A percentile compares a stretch with the other conserved stretches of the same genome.
Evolutionary conservation across 257 asterid species (phyloP).

Genomic region (Jaltomata sinuosa): DNA sequence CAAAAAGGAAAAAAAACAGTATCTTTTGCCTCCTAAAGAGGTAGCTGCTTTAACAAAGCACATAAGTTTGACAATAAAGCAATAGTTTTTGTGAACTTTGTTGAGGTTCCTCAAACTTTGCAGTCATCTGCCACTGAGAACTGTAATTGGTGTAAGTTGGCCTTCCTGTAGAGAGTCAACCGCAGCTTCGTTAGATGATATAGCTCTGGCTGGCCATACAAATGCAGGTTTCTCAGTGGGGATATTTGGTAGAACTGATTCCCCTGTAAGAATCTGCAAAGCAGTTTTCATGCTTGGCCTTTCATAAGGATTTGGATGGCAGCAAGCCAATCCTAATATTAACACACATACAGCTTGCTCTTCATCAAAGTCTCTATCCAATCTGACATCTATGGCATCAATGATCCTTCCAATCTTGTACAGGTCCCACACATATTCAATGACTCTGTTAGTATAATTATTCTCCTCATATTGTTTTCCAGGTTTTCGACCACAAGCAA

Average conservation of each 20-base stretch:
- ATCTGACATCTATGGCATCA: conserved; percentile 3
- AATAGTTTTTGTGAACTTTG: neutral
- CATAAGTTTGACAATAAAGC: neutral
- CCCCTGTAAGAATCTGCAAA: conserved; percentile 6
- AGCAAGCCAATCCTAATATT: conserved; percentile 11
- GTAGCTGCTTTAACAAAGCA: neutral
- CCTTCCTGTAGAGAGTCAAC: neutral
- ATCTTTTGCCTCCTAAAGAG: neutral
- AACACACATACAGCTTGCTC: conserved; percentile 6
- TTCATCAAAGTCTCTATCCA: neutral
- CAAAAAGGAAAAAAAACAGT: neutral
- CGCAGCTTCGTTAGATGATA: neutral
- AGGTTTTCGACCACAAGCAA: conserved; percentile 12
- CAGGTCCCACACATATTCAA: conserved; percentile 5
- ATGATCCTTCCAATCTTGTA: neutral
- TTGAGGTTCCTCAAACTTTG: neutral
- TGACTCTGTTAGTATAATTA: neutral
- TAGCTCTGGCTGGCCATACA: conserved; percentile 9
- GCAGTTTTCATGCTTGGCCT: conserved; percentile 7
- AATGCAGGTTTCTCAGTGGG: conserved; percentile 10
- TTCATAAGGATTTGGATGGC: conserved; percentile 10
- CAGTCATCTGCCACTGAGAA: neutral
- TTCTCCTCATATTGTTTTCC: neutral
- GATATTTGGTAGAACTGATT: neutral
- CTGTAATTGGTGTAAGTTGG: conserved; percentile 7